Percentiles rank a stretch among this genome's conserved stretches.
These are phyloP conservation scores for Capillidium heterosporum DNA, from an alignment of 371 early-diverging fungal genomes.

Conservation along the genomic window DNA sequence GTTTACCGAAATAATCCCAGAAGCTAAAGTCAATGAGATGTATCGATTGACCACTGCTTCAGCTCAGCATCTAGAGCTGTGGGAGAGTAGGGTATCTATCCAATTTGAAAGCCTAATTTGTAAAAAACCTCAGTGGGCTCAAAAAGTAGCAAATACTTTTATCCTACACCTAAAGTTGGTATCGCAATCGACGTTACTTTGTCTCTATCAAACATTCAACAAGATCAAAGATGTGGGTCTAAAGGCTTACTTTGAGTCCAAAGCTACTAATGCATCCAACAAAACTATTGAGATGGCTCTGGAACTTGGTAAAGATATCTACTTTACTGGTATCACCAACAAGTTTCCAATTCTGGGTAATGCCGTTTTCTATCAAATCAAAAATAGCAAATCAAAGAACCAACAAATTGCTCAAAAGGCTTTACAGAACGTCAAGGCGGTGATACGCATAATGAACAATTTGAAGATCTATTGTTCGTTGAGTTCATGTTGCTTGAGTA, in stretches of 20 bases:
- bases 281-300: not conserved
- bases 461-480: too few relatives aligned
- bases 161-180: not conserved
- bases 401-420: too few relatives aligned
- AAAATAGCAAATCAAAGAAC: not conserved
- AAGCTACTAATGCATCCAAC: not conserved
- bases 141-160: not conserved
- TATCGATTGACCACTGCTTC: not conserved
- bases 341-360: not conserved
- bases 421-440: too few relatives aligned
- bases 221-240: too few relatives aligned
- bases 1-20: not conserved
- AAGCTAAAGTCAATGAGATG: not conserved
- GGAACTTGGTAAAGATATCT: not conserved
- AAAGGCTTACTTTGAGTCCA: not conserved
- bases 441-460: too few relatives aligned
- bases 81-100: not conserved
- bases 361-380: not conserved
- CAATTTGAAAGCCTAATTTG: not conserved
- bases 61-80: not conserved
- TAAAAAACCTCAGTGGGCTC: too few relatives aligned
- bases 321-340: not conserved
- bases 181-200: not conserved
- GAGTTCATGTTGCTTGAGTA: too few relatives aligned
- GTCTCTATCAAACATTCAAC: not conserved